Percentiles rank a stretch among this genome's conserved stretches.
phyloP scores from a whole-genome alignment of 208 protist genomes.

The Tritrichomonas musculus region DNA sequence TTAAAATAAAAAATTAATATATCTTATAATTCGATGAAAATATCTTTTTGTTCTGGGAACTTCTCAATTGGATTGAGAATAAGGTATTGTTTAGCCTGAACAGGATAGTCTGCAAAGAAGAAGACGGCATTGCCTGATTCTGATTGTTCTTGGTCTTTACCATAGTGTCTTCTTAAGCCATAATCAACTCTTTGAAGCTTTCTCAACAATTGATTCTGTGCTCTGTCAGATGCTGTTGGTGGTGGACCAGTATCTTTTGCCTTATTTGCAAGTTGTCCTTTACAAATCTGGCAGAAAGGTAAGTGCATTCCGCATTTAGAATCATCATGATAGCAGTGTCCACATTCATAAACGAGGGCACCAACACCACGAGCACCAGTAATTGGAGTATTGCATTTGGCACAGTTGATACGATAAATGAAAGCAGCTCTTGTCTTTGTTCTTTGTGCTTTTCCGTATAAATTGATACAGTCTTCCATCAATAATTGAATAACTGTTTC shows the following conservation, averaged over 20 bases:
- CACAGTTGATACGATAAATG: background rate
- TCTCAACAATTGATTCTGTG: background rate
- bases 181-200: background rate
- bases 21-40: conserved; percentile 1
- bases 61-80: background rate
- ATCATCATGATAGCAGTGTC: background rate
- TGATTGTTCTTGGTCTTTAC: background rate
- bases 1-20: background rate
- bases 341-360: background rate
- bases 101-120: conserved; percentile 26
- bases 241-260: background rate
- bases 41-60: background rate
- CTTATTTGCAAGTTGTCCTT: background rate
- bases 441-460: background rate
- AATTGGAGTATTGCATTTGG: background rate
- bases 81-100: background rate
- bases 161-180: background rate
- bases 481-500: background rate
- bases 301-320: background rate
- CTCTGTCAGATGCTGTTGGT: background rate
- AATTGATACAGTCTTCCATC: background rate
- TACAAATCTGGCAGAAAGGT: background rate
- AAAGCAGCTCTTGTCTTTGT: background rate
- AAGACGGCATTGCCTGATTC: background rate
- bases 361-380: background rate